Evolutionary conservation across 2,329 filamentous ascomycete species (phyloP), one percentile per base, ranked within the genome.

Genomic region (Beauveria rudraprayagi): DNA sequence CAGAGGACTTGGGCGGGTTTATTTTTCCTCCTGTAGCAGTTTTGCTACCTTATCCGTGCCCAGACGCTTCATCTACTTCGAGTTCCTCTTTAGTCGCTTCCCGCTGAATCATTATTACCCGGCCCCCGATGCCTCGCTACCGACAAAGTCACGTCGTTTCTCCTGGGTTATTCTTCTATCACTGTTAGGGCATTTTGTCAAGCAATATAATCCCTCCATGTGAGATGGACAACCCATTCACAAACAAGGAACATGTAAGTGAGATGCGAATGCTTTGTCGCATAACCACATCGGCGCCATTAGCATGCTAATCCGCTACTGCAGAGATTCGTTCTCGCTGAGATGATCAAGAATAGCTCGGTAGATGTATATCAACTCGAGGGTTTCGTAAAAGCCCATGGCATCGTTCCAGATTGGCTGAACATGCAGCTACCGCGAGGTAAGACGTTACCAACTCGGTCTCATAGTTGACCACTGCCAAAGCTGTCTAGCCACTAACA

Each of bases 281-380:
- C 57, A 43, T n/a, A 47, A 3, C 14, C 34, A 37, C 8, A 34
- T 10, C 22, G 17, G 24, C 17, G 11, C 10, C 19, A 11, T 16
- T 7, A 11, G 24, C 19, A 30, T 54, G 57, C 47, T 61, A 30
- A 43, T 3, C 58, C 43, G 51, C 10, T 60, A 47, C n/a, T 53
- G n/a, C 67, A 85, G 82, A 80, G 81, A 64, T 83, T 83, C 67
- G 73, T 84, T 63, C 76, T 85, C 61, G 80, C 77, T 61, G 82
- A 85, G 70, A 80, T 84, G 66, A 80, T 85, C 70, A 85, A 84
- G 66, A 76, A 75, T 63, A 84, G 81, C 72, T 70, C 75, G 34
- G 70, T 84, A 62, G 77, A 82, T 61, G 68, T 82, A 26, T 69
- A 73, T 11, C 70, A 69, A 19, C 70, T 85, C 34, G 75, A 78